Base-by-base conservation (phyloP, 768 basidiomycete species). In the Psilocybe cubensis region DNA sequence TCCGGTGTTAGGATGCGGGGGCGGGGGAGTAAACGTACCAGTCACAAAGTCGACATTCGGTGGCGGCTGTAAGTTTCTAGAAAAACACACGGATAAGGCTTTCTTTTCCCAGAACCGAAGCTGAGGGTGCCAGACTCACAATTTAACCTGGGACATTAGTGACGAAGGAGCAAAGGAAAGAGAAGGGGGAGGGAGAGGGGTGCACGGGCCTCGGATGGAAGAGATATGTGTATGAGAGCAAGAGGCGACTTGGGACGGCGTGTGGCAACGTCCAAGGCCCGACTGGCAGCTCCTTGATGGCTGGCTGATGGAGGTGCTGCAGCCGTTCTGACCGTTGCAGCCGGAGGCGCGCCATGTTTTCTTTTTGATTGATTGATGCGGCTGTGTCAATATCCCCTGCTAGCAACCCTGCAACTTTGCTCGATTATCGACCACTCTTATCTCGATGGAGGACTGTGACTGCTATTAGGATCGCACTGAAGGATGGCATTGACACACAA, bases 21-120 rank as follows among this genome's bases (percentile, higher is more conserved):
- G 38, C 40, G 38, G 52, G 60, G 46, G 51, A 48, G 47, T 52
- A 47, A 24, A 70, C 81, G 59, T 63, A 88, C 92, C 92, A 67
- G 89, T 85, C 5, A 94, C 89, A 69, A 92, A 94, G 65, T 94
- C 92, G 69, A 92, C 88, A 75, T 94, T 92, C 41, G 92, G 92
- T 45, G 92, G 92, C 8, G 92, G 91, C 58, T 91, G 88, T 61
- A 94, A 80, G 40, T 86, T 91, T 69, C 92, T 94, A 46, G 21
- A 29, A 51, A 23, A 46, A 29, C 44, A 50, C 12, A 24, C 44
- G 64, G 46, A 54, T 21, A 49, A 58, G 42, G 21, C 28, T 23
- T 46, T 49, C 29, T 31, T n/a, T n/a, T n/a, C n/a, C n/a, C n/a
- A n/a, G n/a, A 38, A 38, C n/a, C n/a, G n/a, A 54, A 21, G 20